A percentile compares a stretch with the other conserved stretches of the same genome.
Evolutionary conservation across 2,329 filamentous ascomycete genomes (phyloP).

Genomic region (Beauveria pseudobassiana): DNA sequence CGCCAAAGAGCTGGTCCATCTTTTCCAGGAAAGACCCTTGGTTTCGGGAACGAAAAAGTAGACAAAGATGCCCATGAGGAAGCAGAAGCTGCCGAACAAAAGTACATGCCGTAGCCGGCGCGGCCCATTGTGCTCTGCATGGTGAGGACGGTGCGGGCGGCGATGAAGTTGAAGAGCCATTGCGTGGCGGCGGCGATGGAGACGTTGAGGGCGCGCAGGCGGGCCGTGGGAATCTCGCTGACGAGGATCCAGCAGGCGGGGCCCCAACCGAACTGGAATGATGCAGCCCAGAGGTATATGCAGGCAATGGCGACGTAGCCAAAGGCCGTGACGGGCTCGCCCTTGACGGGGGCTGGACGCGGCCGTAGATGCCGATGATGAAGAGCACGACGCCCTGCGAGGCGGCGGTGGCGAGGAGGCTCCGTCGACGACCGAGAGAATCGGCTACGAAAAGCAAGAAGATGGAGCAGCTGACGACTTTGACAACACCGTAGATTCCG

Average conservation of each 20-base stretch:
- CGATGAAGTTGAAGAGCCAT: slow-evolving; percentile 69
- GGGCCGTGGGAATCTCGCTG: slow-evolving; percentile 58
- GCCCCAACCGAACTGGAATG: slow-evolving; percentile 66
- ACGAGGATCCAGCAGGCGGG: slow-evolving; percentile 68
- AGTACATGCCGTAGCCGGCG: slow-evolving; percentile 50
- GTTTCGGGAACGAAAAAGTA: slow-evolving; percentile 65
- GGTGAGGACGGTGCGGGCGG: slow-evolving; percentile 58
- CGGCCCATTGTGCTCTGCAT: slow-evolving; percentile 52
- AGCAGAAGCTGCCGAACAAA: slow-evolving; percentile 63
- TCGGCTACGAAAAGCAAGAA: slow-evolving; percentile 64
- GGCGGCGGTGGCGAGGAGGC: slow-evolving; percentile 57
- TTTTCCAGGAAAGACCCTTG: slow-evolving; percentile 57
- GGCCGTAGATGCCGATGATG: slow-evolving; percentile 65
- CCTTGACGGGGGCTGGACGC: slow-evolving; percentile 47
- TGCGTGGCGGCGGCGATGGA: slow-evolving; percentile 61
- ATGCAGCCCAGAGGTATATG: slow-evolving; percentile 63
- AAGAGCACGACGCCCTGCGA: slow-evolving; percentile 57
- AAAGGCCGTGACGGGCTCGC: slow-evolving; percentile 50
- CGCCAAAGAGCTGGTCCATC: slow-evolving; percentile 60
- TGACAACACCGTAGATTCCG: slow-evolving; percentile 66
- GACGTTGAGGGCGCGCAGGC: slow-evolving; percentile 60
- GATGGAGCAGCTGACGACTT: slow-evolving; percentile 53
- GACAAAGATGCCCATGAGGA: slow-evolving; percentile 57
- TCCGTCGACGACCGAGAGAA: slow-evolving; percentile 55
- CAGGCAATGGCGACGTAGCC: slow-evolving; percentile 64